phyloP scores from a whole-genome alignment of 805 yeast genomes.

The Blastobotrys robertii region DNA sequence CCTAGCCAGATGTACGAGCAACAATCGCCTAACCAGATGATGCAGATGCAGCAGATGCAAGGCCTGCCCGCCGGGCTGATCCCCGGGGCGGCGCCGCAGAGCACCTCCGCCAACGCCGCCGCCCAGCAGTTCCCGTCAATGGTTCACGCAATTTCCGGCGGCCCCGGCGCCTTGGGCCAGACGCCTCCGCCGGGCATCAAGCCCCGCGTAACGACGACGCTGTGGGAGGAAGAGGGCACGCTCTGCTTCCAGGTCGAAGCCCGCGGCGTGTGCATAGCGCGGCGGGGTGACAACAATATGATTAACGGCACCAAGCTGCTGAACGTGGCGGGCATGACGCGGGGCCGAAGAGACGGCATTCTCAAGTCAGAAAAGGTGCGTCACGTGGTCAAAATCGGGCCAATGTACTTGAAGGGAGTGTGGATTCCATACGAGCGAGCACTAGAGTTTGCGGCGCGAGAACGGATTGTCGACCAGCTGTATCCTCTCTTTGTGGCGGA shows the following conservation, averaged over 20 bases:
- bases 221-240: constrained; percentile 86
- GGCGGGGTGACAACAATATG: constrained; percentile 83
- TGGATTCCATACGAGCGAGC: constrained; percentile 89
- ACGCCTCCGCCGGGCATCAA: constrained; percentile 23
- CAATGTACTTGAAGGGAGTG: constrained; percentile 83
- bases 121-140: constrained; percentile 18
- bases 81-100: neutral
- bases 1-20: neutral
- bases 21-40: neutral
- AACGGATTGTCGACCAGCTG: constrained; percentile 59
- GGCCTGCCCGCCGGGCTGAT: neutral
- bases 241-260: constrained; percentile 80
- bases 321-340: constrained; percentile 78
- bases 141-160: constrained; percentile 12
- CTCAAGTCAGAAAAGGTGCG: constrained; percentile 67
- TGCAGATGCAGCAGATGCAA: neutral
- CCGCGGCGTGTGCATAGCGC: constrained; percentile 66
- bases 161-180: constrained; percentile 22
- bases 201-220: constrained; percentile 63
- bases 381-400: constrained; percentile 77
- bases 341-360: constrained; percentile 85
- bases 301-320: constrained; percentile 77
- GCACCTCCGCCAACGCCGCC: constrained; percentile 4
- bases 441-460: constrained; percentile 67
- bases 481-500: constrained; percentile 70